Evolutionary conservation across 2,329 filamentous ascomycete species (phyloP).

Genomic region (Chrysoporthe deuterocubensis): DNA sequence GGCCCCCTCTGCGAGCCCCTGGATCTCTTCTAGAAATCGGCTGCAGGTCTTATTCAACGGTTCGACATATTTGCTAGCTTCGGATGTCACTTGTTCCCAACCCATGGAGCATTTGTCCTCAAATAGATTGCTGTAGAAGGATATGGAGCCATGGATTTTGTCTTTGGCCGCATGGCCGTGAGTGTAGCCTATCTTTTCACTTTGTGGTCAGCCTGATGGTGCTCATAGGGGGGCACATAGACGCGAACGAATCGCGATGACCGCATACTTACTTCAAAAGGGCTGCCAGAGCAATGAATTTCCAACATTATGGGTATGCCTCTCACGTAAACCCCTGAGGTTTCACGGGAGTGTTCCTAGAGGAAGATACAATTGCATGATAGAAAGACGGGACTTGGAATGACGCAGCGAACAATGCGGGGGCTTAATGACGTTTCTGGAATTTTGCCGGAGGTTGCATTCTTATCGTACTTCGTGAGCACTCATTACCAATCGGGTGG

Average conservation of each 20-base stretch:
- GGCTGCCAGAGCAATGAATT: constrained; percentile 25
- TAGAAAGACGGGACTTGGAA: neutral
- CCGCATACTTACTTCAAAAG: constrained; percentile 16
- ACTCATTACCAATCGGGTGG: neutral
- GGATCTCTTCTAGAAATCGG: constrained; percentile 27
- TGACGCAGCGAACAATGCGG: neutral
- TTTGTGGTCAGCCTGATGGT: neutral
- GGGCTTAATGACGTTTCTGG: neutral
- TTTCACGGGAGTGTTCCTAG: too few relatives aligned
- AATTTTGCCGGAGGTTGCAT: neutral
- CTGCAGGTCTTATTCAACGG: constrained; percentile 9
- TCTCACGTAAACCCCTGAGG: neutral
- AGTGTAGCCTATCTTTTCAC: constrained; percentile 20
- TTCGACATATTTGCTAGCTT: constrained; percentile 18
- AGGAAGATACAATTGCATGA: neutral
- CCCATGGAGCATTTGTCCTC: constrained; percentile 19
- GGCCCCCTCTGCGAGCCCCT: constrained; percentile 24
- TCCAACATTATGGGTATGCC: neutral
- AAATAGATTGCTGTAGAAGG: constrained; percentile 26
- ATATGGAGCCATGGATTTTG: constrained; percentile 24
- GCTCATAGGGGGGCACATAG: too few relatives aligned
- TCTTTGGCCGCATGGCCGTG: constrained; percentile 22
- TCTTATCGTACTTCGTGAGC: neutral
- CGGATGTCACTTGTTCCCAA: constrained; percentile 22
- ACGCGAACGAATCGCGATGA: too few relatives aligned